Percentiles rank a stretch among this genome's conserved stretches.
phyloP scores from a whole-genome alignment of 768 basidiomycete genomes.

The Agrocybe pediades region DNA sequence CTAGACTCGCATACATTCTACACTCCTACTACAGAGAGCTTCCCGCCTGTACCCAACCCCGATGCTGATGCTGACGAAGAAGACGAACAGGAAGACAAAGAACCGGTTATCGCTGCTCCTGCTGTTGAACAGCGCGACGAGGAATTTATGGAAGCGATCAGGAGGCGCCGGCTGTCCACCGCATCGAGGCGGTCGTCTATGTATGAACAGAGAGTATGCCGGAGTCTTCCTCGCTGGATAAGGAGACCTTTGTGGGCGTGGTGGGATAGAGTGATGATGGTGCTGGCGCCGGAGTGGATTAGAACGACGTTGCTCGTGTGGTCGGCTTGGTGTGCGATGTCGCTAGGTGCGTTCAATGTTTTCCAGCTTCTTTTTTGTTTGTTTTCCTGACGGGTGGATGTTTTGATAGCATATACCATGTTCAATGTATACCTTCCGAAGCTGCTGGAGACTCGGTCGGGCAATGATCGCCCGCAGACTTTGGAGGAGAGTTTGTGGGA shows the following conservation, averaged over 20 bases:
- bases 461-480: constrained; percentile 35
- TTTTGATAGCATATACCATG: constrained; percentile 69
- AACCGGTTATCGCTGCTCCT: neutral
- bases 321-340: constrained; percentile 75
- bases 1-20: constrained; percentile 31
- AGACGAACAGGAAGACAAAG: constrained; percentile 2
- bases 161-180: constrained; percentile 19
- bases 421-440: constrained; percentile 93
- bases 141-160: neutral
- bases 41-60: neutral
- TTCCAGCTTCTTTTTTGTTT: neutral
- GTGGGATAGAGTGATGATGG: constrained; percentile 66
- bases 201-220: constrained; percentile 44
- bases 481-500: constrained; percentile 76
- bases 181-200: constrained; percentile 40
- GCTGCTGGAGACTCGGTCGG: constrained; percentile 65
- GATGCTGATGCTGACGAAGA: neutral
- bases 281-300: constrained; percentile 76
- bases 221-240: constrained; percentile 53
- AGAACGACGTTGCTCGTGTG: constrained; percentile 80
- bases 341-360: constrained; percentile 56
- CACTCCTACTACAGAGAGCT: constrained; percentile 22
- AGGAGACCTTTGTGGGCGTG: constrained; percentile 66
- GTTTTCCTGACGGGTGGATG: too few relatives aligned
- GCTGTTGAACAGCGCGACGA: neutral